Conservation (phyloP, 1,284 basidiomycete genomes). For the Cryptococcus sp. region DNA sequence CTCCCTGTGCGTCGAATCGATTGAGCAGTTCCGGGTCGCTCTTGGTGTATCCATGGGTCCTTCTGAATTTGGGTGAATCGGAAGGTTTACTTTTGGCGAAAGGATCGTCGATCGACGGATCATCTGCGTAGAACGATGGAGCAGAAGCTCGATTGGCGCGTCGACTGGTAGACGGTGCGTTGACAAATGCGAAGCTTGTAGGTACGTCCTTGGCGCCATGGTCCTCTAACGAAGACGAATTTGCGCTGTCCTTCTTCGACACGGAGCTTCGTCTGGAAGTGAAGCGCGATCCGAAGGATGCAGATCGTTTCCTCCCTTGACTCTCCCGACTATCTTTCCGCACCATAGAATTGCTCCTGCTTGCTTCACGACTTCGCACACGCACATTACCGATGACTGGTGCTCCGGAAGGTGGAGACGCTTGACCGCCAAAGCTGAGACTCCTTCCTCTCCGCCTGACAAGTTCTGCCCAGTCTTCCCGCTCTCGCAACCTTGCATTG, state of each 20-base stretch:
- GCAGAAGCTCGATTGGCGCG: neutral
- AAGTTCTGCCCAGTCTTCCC: slow-evolving; percentile 35
- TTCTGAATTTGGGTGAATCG: slow-evolving; percentile 4
- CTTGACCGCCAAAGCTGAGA: slow-evolving; percentile 25
- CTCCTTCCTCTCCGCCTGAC: slow-evolving; percentile 28
- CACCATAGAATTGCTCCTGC: slow-evolving; percentile 13
- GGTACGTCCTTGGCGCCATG: slow-evolving; percentile 1
- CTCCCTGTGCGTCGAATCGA: neutral
- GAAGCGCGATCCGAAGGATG: slow-evolving; percentile 13
- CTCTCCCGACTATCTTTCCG: neutral
- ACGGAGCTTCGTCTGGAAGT: slow-evolving; percentile 8
- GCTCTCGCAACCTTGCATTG: slow-evolving; percentile 22
- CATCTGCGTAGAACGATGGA: neutral
- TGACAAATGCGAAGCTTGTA: slow-evolving; percentile 11
- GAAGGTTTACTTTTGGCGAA: slow-evolving; percentile 6
- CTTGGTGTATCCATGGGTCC: slow-evolving; percentile 6
- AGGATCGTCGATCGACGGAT: neutral
- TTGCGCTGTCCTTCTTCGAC: neutral
- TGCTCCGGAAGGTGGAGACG: slow-evolving; percentile 20
- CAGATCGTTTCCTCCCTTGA: slow-evolving; percentile 15
- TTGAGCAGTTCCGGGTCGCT: slow-evolving; percentile 18
- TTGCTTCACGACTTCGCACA: slow-evolving; percentile 22
- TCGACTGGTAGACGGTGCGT: neutral
- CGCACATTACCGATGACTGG: slow-evolving; percentile 30
- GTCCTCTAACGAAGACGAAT: neutral